Evolutionary conservation across 345 rosid genomes (phyloP), one percentile per base, ranked within the genome.

Genomic region (Boechera retrofracta): DNA sequence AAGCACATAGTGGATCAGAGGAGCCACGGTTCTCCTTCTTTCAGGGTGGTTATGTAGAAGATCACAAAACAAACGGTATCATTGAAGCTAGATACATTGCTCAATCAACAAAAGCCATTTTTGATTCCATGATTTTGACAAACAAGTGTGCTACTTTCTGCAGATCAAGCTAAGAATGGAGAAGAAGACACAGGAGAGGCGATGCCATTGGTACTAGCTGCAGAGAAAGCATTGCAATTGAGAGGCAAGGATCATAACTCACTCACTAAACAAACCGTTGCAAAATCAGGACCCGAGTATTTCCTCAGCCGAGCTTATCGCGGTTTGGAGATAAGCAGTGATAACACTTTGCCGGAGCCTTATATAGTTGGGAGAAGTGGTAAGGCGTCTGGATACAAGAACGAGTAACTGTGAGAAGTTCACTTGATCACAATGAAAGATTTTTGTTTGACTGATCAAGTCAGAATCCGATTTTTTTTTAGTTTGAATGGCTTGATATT

Each of bases 1-100:
- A 73, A 64, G 54, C 47, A 63, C 15, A 44, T 5, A 54, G 15
- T 39, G 47, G 7, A 51, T 10, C 86, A 29, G 96, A 87, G 73
- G 98, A 89, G 86, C 95, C 97, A 71, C 89, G 98, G 38, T 90
- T 88, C 80, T 95, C 98, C 54, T 87, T 95, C 79, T 71, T 92
- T 63, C 82, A 83, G 77, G 97, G 97, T 58, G 88, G 97, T 77
- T 92, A 92, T 56, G 83, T 95, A 10, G 96, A 88, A 67, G 78
- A 67, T 60, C 74, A 73, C 74, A 28, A 4, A 51, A 42, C 74
- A 59, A 9, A 60, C 10, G 70, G 81, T 72, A 67, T 11, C 41
- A 26, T 15, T 15, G 38, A 76, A 41, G 45, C 49, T 76, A 4
- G 5, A 71, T 15, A 49, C 69, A 57, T 48, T 39, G 0, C 48